Percentiles rank a stretch among this genome's conserved stretches.
Evolutionary conservation across 257 asterid species (phyloP).

Genomic region (Fraxinus quadrangulata): DNA sequence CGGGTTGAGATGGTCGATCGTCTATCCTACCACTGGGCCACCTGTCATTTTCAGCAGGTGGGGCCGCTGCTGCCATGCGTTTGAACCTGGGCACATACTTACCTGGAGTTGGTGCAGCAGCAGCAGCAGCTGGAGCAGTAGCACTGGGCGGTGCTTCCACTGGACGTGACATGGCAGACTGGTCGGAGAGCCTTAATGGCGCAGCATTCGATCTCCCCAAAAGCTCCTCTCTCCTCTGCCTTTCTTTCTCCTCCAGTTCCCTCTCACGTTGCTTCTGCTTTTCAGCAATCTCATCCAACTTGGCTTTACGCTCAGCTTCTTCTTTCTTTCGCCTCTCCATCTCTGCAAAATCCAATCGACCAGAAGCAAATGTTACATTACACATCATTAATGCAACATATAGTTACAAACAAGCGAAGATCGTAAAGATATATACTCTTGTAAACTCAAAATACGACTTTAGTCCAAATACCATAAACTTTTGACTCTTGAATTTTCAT

Average conservation of each 20-base stretch:
- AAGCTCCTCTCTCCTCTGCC: conserved; percentile 48
- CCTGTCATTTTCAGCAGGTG: conserved; percentile 54
- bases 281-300: conserved; percentile 74
- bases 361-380: not conserved
- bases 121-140: conserved; percentile 38
- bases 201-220: conserved; percentile 33
- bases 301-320: conserved; percentile 71
- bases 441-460: not conserved
- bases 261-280: conserved; percentile 69
- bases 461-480: not conserved
- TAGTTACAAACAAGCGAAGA: not conserved
- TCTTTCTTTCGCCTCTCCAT: conserved; percentile 67
- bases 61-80: conserved; percentile 36
- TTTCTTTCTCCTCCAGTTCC: conserved; percentile 70
- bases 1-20: conserved; percentile 34
- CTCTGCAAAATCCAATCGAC: conserved; percentile 42
- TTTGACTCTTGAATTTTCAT: not conserved
- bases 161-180: conserved; percentile 35
- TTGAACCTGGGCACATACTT: conserved; percentile 55
- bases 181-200: conserved; percentile 38
- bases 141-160: conserved; percentile 35
- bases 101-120: conserved; percentile 42
- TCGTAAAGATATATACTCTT: not conserved
- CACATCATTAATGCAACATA: not conserved
- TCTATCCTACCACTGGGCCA: conserved; percentile 44